These are phyloP conservation scores for Fraxinus pennsylvanica DNA, from an alignment of 257 asterid species.

Conservation along the genomic window DNA sequence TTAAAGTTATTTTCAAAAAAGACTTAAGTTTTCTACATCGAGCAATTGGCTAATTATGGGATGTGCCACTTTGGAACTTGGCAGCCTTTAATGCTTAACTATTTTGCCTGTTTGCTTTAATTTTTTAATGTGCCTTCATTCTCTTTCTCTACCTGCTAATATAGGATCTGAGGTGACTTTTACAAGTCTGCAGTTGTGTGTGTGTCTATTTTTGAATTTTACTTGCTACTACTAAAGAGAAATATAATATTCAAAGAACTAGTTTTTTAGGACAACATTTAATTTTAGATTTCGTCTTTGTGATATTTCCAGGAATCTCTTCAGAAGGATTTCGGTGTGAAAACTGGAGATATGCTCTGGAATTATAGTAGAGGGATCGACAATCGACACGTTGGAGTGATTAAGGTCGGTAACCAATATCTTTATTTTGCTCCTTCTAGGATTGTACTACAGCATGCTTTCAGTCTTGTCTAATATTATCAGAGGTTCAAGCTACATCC, in stretches of 20 bases:
- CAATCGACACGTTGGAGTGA: slow-evolving; percentile 68
- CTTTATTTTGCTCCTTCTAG: slow-evolving; percentile 5
- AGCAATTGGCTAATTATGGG: neutral
- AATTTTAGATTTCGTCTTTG: slow-evolving; percentile 19
- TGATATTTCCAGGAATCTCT: slow-evolving; percentile 74
- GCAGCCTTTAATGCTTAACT: neutral
- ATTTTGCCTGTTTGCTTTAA: neutral
- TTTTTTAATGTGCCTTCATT: neutral
- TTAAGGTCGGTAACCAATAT: slow-evolving; percentile 43
- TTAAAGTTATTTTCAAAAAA: neutral
- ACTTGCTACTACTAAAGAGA: slow-evolving; percentile 8
- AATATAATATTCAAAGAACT: neutral
- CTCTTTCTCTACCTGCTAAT: neutral
- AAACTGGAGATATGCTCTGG: slow-evolving; percentile 95
- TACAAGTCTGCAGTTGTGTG: neutral
- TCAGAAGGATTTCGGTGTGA: slow-evolving; percentile 84
- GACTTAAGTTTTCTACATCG: neutral
- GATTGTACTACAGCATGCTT: neutral
- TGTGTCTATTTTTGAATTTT: slow-evolving; percentile 8
- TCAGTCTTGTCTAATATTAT: slow-evolving; percentile 4
- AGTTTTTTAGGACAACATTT: neutral
- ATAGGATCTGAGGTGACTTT: neutral
- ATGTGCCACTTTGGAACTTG: neutral
- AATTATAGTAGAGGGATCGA: slow-evolving; percentile 88
- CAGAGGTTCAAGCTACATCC: slow-evolving; percentile 15